Evolutionary conservation across 345 rosid species (phyloP).

Genomic region (Salix udensis): DNA sequence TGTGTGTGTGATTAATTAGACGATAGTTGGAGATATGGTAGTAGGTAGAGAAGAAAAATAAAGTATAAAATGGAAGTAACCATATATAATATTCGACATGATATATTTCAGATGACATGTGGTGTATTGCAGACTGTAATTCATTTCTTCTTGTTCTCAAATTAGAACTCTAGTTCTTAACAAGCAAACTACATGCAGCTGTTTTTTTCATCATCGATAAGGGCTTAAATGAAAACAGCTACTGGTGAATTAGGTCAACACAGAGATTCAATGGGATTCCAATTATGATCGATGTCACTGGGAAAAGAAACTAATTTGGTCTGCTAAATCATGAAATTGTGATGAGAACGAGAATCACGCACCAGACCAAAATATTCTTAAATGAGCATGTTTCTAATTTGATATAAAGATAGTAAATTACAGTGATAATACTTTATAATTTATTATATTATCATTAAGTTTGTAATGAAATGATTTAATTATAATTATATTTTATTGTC

Average conservation of each 20-base stretch:
- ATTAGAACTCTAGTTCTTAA: background rate
- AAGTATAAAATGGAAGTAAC: too few relatives aligned
- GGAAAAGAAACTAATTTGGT: background rate
- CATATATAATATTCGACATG: background rate
- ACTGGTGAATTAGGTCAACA: too few relatives aligned
- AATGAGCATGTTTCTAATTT: background rate
- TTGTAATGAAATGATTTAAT: background rate
- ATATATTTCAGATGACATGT: background rate
- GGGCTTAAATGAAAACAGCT: background rate
- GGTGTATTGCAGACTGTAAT: background rate
- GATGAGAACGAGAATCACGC: background rate
- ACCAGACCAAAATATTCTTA: background rate
- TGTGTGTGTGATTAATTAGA: background rate
- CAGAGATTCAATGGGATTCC: background rate
- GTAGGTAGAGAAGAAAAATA: background rate
- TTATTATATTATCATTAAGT: background rate
- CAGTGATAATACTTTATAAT: background rate
- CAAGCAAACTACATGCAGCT: background rate
- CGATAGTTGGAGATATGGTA: background rate
- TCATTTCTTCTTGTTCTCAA: background rate
- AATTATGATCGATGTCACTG: background rate
- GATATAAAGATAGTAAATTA: background rate
- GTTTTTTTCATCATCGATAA: background rate
- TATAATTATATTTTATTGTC: background rate
- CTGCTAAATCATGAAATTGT: background rate